These are phyloP conservation scores for Eleusine indica DNA, from an alignment of 176 grass and related monocot species.

Conservation along the genomic window DNA sequence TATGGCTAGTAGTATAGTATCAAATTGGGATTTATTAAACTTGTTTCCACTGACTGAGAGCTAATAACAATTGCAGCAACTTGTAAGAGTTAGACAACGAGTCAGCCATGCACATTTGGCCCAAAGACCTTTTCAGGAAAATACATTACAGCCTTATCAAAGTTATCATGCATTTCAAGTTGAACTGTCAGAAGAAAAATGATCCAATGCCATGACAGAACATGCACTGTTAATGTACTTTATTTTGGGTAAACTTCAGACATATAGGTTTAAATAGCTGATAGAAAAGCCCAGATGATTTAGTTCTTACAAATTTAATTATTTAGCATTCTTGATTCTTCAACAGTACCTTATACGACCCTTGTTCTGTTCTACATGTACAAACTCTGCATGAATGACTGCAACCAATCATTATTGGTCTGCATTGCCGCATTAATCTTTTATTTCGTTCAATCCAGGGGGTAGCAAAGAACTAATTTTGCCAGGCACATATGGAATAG, in stretches of 20 bases:
- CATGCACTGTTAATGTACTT: neutral
- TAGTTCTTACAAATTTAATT: neutral
- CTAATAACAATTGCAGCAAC: slow-evolving; percentile 1
- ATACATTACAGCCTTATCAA: neutral
- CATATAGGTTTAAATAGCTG: neutral
- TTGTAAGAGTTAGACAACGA: neutral
- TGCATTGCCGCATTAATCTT: neutral
- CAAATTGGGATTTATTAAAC: neutral
- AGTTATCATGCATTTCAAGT: neutral
- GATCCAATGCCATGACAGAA: slow-evolving; percentile 22
- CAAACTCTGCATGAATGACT: slow-evolving; percentile 12
- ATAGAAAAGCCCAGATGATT: slow-evolving; percentile 3
- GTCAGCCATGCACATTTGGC: neutral
- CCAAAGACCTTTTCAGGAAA: neutral
- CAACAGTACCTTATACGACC: neutral
- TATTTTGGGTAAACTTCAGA: neutral
- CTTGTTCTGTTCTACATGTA: neutral
- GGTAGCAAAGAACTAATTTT: slow-evolving; percentile 22
- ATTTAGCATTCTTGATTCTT: neutral
- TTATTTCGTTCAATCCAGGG: neutral
- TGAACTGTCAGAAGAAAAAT: slow-evolving; percentile 32
- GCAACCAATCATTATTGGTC: neutral
- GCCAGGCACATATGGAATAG: slow-evolving; percentile 7
- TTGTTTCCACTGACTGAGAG: neutral
- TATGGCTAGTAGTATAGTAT: neutral